Percentiles rank a stretch among this genome's conserved stretches.
phyloP scores from a whole-genome alignment of 163 green algal genomes.

The Coccomyxa subellipsoidea region DNA sequence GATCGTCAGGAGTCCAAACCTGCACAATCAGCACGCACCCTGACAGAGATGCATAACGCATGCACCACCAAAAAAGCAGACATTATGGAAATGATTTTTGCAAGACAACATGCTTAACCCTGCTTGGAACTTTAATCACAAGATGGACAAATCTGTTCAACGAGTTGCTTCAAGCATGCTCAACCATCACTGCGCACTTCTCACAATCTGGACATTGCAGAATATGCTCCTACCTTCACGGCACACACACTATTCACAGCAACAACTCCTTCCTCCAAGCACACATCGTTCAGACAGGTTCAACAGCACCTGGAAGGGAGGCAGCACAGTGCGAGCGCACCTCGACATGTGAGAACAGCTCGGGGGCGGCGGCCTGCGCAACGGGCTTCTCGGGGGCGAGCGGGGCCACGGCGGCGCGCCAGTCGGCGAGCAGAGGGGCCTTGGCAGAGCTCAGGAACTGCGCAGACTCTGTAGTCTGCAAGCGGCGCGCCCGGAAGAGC shows the following conservation, averaged over 20 bases:
- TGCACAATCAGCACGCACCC: too few relatives aligned
- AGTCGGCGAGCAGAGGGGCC: not conserved
- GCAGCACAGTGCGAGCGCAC: not conserved
- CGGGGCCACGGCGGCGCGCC: not conserved
- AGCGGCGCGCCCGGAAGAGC: not conserved
- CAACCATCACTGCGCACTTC: not conserved
- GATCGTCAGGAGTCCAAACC: too few relatives aligned
- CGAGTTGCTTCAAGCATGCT: not conserved
- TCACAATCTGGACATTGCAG: not conserved
- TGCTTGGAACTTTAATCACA: too few relatives aligned
- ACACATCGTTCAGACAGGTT: not conserved
- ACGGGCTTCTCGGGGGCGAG: conserved; percentile 1
- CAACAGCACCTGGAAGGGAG: not conserved
- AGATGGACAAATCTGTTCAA: too few relatives aligned
- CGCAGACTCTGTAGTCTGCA: not conserved
- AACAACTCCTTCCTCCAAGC: not conserved
- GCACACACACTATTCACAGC: too few relatives aligned
- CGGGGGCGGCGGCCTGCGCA: not conserved
- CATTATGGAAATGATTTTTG: too few relatives aligned
- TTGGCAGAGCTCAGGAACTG: not conserved
- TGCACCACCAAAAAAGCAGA: too few relatives aligned
- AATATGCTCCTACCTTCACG: not conserved
- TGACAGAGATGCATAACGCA: too few relatives aligned
- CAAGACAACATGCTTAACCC: too few relatives aligned
- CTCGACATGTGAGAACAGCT: not conserved